These are phyloP conservation scores for Puccinia horiana DNA, from an alignment of 1,284 basidiomycete species.

Conservation along the genomic window DNA sequence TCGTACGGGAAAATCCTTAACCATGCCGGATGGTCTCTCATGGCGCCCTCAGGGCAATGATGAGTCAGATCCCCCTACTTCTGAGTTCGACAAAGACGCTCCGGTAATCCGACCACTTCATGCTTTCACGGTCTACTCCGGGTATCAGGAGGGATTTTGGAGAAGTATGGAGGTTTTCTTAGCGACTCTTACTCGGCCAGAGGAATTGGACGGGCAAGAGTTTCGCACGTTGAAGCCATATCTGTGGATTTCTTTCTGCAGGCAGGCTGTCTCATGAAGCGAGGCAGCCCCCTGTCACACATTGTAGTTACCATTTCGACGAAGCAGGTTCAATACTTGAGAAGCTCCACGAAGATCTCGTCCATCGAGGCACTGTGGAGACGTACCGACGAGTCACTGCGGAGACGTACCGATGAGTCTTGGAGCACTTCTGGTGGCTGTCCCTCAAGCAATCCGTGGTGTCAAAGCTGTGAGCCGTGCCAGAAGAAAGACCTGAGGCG, in stretches of 20 bases:
- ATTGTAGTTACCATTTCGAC: too few relatives aligned
- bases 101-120: too few relatives aligned
- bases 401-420: background rate
- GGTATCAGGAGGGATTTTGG: background rate
- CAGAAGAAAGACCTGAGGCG: background rate
- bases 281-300: background rate
- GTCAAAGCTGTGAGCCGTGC: constrained; percentile 12
- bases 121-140: too few relatives aligned
- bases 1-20: background rate
- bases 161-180: background rate
- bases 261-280: background rate
- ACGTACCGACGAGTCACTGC: background rate
- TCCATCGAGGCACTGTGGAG: constrained; percentile 9
- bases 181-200: background rate
- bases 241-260: background rate
- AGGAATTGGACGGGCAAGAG: background rate
- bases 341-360: background rate
- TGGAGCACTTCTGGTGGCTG: constrained; percentile 23
- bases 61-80: background rate
- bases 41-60: background rate
- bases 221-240: background rate
- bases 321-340: background rate
- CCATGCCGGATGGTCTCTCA: constrained; percentile 14
- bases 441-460: constrained; percentile 6
- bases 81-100: too few relatives aligned